phyloP scores from a whole-genome alignment of 129 eudicot species.

The Solidago caesia region DNA sequence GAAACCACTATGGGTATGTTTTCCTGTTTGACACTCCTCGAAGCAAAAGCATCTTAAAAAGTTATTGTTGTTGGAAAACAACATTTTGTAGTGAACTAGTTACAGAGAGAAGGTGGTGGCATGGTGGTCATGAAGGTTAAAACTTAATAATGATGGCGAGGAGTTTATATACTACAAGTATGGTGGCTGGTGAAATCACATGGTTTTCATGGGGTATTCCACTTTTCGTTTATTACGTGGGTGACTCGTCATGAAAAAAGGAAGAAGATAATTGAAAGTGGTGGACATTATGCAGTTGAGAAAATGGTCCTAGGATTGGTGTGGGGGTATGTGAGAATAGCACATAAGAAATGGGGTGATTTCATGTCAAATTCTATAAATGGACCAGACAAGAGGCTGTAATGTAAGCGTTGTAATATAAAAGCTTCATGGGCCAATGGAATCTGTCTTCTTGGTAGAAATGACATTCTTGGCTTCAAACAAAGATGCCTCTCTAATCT shows the following conservation, averaged over 20 bases:
- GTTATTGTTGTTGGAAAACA: constrained; percentile 36
- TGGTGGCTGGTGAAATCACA: constrained; percentile 32
- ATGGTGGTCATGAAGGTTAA: constrained; percentile 28
- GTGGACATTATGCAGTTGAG: constrained; percentile 50
- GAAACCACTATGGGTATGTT: constrained; percentile 53
- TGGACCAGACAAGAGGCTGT: constrained; percentile 50
- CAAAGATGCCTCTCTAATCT: constrained; percentile 42
- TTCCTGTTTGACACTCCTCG: constrained; percentile 44
- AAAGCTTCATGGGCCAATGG: constrained; percentile 37
- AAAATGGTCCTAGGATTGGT: constrained; percentile 39
- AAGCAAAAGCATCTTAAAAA: constrained; percentile 54
- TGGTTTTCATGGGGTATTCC: constrained; percentile 23
- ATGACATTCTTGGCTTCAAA: constrained; percentile 34
- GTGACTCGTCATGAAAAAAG: constrained; percentile 10
- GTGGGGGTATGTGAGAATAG: constrained; percentile 27
- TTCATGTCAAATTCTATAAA: constrained; percentile 38
- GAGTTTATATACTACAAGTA: constrained; percentile 42
- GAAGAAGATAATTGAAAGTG: constrained; percentile 34
- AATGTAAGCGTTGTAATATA: constrained; percentile 25
- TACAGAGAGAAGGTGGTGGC: constrained; percentile 25
- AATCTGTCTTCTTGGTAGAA: constrained; percentile 29
- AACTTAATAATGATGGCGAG: constrained; percentile 20
- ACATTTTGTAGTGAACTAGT: constrained; percentile 36
- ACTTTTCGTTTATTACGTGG: constrained; percentile 31
- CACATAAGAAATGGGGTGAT: constrained; percentile 31